Evolutionary conservation across 1,284 basidiomycete species (phyloP), one percentile per base, ranked within the genome.

Genomic region (Marasmius sp.): DNA sequence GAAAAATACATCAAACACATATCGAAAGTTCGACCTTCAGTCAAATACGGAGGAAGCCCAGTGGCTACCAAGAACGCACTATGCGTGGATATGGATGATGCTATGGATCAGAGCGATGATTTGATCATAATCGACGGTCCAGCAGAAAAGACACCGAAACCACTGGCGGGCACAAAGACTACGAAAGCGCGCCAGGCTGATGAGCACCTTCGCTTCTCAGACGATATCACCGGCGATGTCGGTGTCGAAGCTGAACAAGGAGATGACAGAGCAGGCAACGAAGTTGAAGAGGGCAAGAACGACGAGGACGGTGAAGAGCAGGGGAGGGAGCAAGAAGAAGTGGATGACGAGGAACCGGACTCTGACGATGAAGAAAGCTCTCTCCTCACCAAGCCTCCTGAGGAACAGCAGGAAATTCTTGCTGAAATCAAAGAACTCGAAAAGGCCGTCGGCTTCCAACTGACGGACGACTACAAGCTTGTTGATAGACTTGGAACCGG

Each of bases 401-500:
- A 91, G 53, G 94, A 95, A 66, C 87, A 84, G 60, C 78, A 82
- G 3, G 91, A 92, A 62, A 92, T 98, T 62, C 80, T 84, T 61
- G 78, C 81, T 41, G 94, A 97, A 74, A 95, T 98, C 36, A 71
- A 72, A 0, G 84, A 89, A 66, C 80, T 92, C 18, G 75, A 85
- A 64, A 70, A 72, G 0, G 79, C 84, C 14, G 85, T 96, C 34
- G 52, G 52, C 1, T 88, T 89, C 0, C 73, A 81, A 10, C 80
- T 95, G 48, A 72, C 76, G 4, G 74, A 80, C n/a, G 81, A 92
- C 66, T 99, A 97, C 81, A 84, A 82, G 62, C 81, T 98, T 27
- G 77, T 98, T 33, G 97, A 98, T 77, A 85, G 95, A 6, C 84
- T 99, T 0, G 97, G 97, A 14, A 98, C 97, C 65, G 95, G 97